phyloP scores from a whole-genome alignment of 345 rosid genomes.

The Acer negundo region DNA sequence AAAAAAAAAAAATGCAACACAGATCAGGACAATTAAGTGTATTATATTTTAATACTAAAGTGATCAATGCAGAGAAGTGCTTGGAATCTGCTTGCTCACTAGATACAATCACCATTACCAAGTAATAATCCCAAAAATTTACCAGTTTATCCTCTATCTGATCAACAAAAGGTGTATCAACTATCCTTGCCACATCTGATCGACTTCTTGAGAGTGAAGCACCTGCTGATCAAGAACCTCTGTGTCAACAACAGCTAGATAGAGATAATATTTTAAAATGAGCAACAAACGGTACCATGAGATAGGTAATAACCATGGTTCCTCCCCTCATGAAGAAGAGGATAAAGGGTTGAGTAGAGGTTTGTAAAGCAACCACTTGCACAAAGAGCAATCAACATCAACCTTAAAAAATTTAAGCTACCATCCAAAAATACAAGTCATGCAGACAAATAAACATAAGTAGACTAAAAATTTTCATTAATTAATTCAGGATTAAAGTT shows the following conservation, averaged over 20 bases:
- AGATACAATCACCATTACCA: constrained; percentile 19
- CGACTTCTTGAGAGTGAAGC: constrained; percentile 69
- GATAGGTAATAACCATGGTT: constrained; percentile 8
- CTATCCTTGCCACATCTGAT: constrained; percentile 64
- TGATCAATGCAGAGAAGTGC: constrained; percentile 30
- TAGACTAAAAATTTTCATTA: background rate
- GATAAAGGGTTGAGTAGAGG: background rate
- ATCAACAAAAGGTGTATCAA: constrained; percentile 47
- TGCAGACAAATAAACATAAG: constrained; percentile 1
- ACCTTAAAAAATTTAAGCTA: background rate
- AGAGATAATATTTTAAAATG: constrained; percentile 15
- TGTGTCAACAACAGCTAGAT: constrained; percentile 31
- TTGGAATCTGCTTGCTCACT: constrained; percentile 23
- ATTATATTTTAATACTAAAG: constrained; percentile 28
- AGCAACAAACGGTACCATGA: constrained; percentile 10
- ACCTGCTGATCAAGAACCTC: constrained; percentile 35
- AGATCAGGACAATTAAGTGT: constrained; percentile 23
- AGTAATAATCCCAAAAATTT: constrained; percentile 20
- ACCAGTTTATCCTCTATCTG: constrained; percentile 72
- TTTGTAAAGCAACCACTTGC: background rate
- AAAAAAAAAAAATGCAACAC: constrained; percentile 14
- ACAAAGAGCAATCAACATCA: constrained; percentile 5
- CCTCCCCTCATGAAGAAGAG: background rate
- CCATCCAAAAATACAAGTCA: background rate
- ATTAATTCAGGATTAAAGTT: background rate